Conservation (phyloP, 331 rosid genomes). For the Malus hybrid region DNA sequence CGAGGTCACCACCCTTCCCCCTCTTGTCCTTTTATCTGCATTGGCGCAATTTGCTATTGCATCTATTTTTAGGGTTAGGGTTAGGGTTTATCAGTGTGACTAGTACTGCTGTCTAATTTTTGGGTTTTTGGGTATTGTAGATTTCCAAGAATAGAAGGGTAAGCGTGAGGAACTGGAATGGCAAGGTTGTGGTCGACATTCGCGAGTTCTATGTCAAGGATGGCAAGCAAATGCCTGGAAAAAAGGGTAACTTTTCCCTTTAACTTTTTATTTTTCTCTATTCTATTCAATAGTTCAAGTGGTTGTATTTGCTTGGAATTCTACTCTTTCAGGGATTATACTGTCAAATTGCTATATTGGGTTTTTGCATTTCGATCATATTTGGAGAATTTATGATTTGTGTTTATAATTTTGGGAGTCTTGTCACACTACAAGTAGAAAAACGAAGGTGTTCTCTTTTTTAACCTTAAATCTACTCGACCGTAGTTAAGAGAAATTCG, state of each 20-base stretch:
- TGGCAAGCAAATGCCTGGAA: conserved; percentile 72
- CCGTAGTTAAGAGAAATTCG: too few species aligned
- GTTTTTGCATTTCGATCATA: not conserved
- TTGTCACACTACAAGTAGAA: not conserved
- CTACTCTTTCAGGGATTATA: not conserved
- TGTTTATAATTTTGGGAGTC: not conserved
- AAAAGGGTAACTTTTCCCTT: conserved; percentile 34
- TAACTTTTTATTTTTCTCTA: too few species aligned
- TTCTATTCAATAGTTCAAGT: not conserved
- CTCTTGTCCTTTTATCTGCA: not conserved
- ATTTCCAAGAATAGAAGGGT: conserved; percentile 65
- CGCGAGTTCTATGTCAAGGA: conserved; percentile 69
- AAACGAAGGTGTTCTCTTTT: not conserved
- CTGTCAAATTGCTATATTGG: not conserved
- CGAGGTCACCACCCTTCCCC: conserved; percentile 32
- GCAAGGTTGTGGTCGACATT: conserved; percentile 58
- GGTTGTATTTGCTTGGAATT: not conserved
- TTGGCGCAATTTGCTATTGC: too few species aligned
- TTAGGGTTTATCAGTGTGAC: not conserved
- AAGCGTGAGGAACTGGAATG: conserved; percentile 64
- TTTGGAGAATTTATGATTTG: not conserved
- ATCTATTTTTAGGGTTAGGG: too few species aligned
- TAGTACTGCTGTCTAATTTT: not conserved
- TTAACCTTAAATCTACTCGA: not conserved
- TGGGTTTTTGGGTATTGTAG: conserved; percentile 18